A percentile compares a stretch with the other conserved stretches of the same genome.
phyloP scores from a whole-genome alignment of 345 rosid species.

The Hibiscus trionum region DNA sequence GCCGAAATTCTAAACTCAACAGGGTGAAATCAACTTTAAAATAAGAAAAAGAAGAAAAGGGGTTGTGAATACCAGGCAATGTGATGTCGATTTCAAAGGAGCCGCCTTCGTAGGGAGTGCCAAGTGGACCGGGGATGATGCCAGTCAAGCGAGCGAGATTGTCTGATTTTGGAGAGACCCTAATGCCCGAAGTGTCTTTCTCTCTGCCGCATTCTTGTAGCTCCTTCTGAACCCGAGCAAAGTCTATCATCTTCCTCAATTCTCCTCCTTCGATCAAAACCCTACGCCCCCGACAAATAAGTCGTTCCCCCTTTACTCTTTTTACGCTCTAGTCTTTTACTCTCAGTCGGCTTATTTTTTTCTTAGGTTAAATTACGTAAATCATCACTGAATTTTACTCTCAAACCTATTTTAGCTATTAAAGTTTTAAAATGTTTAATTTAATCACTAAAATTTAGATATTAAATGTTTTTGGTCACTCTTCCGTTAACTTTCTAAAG shows the following conservation, averaged over 20 bases:
- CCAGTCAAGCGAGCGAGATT: slow-evolving; percentile 65
- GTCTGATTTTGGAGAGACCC: slow-evolving; percentile 64
- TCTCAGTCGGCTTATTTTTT: neutral
- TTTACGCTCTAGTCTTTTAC: neutral
- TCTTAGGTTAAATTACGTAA: too few species aligned
- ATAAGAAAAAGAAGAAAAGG: neutral
- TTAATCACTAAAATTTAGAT: too few species aligned
- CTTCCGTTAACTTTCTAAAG: too few species aligned
- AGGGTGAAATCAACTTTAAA: neutral
- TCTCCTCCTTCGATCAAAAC: neutral
- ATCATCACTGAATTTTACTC: too few species aligned
- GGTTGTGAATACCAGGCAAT: neutral
- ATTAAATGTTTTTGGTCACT: too few species aligned
- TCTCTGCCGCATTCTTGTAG: slow-evolving; percentile 2
- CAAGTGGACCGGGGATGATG: slow-evolving; percentile 74
- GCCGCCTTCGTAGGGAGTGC: slow-evolving; percentile 94
- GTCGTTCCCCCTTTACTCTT: neutral
- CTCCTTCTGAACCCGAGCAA: slow-evolving; percentile 2
- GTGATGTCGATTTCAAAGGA: slow-evolving; percentile 71
- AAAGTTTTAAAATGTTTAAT: too few species aligned
- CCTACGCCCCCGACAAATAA: neutral
- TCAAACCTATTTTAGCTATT: too few species aligned
- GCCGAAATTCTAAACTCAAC: too few species aligned
- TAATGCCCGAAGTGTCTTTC: slow-evolving; percentile 58
- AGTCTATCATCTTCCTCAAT: slow-evolving; percentile 6